phyloP scores from a whole-genome alignment of 2,329 filamentous ascomycete genomes.

The Cladophialophora carrionii region DNA sequence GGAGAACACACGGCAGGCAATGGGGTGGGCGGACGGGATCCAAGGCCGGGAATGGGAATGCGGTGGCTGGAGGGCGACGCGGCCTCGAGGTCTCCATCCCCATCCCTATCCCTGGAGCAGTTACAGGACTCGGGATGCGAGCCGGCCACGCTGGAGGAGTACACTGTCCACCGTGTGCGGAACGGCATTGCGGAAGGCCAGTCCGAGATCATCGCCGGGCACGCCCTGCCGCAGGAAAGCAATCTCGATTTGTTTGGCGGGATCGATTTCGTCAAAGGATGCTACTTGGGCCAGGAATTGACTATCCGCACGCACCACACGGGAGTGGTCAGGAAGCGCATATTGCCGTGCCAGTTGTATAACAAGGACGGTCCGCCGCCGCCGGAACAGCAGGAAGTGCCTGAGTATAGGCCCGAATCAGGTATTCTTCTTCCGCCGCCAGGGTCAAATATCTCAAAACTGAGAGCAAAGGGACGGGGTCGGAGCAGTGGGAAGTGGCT shows the following conservation, averaged over 20 bases:
- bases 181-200: constrained; percentile 84
- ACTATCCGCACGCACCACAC: constrained; percentile 95
- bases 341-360: constrained; percentile 80
- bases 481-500: constrained; percentile 82
- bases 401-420: constrained; percentile 43
- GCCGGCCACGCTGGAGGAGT: constrained; percentile 56
- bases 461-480: constrained; percentile 54
- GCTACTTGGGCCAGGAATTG: constrained; percentile 94
- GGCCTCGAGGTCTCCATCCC: not conserved
- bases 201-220: constrained; percentile 70
- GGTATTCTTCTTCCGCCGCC: constrained; percentile 41
- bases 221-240: constrained; percentile 79
- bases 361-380: constrained; percentile 49
- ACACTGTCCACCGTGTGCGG: constrained; percentile 76
- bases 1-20: not conserved
- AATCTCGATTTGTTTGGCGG: constrained; percentile 86
- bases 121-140: constrained; percentile 34
- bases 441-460: constrained; percentile 59
- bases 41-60: constrained; percentile 31
- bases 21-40: constrained; percentile 30
- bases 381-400: constrained; percentile 49
- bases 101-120: constrained; percentile 4
- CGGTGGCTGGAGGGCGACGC: constrained; percentile 23
- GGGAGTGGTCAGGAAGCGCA: constrained; percentile 87
- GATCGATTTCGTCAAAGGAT: constrained; percentile 93